A percentile compares a stretch with the other conserved stretches of the same genome.
phyloP scores from a whole-genome alignment of 305 asterid species.

The Fraxinus sp. region DNA sequence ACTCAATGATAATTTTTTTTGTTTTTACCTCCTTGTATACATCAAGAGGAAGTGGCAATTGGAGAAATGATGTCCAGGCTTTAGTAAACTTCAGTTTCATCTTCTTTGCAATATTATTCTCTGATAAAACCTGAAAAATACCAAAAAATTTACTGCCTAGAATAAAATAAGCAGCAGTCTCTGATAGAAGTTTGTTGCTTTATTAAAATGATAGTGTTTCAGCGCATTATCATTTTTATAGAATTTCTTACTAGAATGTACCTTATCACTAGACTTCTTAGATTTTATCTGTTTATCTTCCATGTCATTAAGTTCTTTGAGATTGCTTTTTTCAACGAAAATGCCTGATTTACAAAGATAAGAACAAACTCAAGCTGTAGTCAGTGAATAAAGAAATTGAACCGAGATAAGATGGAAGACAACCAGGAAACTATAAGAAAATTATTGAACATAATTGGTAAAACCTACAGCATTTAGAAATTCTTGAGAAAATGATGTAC shows the following conservation, averaged over 20 bases:
- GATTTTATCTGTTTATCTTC: slow-evolving; percentile 31
- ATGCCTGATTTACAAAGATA: slow-evolving; percentile 42
- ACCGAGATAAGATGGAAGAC: slow-evolving; percentile 6
- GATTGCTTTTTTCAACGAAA: slow-evolving; percentile 41
- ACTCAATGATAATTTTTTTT: background rate
- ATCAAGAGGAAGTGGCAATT: slow-evolving; percentile 75
- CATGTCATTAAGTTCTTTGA: slow-evolving; percentile 29
- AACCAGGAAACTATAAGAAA: slow-evolving; percentile 2
- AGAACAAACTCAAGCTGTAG: slow-evolving; percentile 9
- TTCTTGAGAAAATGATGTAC: slow-evolving; percentile 9
- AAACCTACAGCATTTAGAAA: background rate
- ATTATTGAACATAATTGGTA: background rate
- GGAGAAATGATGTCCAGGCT: slow-evolving; percentile 92
- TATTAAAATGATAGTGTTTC: slow-evolving; percentile 1
- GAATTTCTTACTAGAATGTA: slow-evolving; percentile 20
- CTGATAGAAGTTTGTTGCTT: background rate
- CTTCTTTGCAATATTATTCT: slow-evolving; percentile 54
- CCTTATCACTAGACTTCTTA: slow-evolving; percentile 43
- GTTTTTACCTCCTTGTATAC: slow-evolving; percentile 79
- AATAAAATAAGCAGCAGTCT: slow-evolving; percentile 3
- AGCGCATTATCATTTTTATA: background rate
- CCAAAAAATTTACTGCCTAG: slow-evolving; percentile 1
- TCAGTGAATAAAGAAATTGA: slow-evolving; percentile 12
- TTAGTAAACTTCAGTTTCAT: slow-evolving; percentile 78
- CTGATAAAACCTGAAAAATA: slow-evolving; percentile 55